Conservation (phyloP, 345 rosid species). For the Ceriops tagal region DNA sequence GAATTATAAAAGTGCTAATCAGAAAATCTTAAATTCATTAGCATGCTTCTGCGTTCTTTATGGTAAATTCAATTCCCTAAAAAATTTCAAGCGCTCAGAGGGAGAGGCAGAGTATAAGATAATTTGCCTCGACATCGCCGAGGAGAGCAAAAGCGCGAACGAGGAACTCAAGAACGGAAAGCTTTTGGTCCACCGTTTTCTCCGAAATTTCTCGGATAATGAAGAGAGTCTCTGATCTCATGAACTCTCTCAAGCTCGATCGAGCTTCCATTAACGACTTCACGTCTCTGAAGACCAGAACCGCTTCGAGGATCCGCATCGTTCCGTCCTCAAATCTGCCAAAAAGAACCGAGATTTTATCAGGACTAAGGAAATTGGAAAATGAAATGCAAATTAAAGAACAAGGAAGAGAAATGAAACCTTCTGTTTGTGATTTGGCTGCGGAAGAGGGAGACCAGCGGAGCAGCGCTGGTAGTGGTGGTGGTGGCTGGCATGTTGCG, state of each 20-base stretch:
- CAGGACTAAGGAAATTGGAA: neutral
- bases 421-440: slow-evolving; percentile 46
- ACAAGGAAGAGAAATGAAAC: slow-evolving; percentile 23
- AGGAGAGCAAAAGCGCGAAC: slow-evolving; percentile 65
- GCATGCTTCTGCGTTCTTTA: too few relatives aligned
- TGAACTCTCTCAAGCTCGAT: slow-evolving; percentile 40
- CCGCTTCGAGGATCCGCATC: slow-evolving; percentile 53
- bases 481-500: too few relatives aligned
- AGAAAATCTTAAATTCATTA: too few relatives aligned
- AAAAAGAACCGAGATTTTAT: slow-evolving; percentile 2
- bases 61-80: too few relatives aligned
- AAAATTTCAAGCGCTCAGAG: too few relatives aligned
- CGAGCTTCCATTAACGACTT: slow-evolving; percentile 40
- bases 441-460: slow-evolving; percentile 37
- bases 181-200: slow-evolving; percentile 48
- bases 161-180: slow-evolving; percentile 64
- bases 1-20: too few relatives aligned
- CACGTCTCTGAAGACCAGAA: slow-evolving; percentile 51
- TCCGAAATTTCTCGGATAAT: slow-evolving; percentile 38
- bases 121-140: slow-evolving; percentile 63
- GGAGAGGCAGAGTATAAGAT: neutral
- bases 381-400: neutral
- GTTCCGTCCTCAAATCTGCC: slow-evolving; percentile 57
- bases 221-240: slow-evolving; percentile 47
- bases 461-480: too few relatives aligned